Base-by-base conservation (phyloP, 495 filamentous ascomycete species). In the Collariella sp. region DNA sequence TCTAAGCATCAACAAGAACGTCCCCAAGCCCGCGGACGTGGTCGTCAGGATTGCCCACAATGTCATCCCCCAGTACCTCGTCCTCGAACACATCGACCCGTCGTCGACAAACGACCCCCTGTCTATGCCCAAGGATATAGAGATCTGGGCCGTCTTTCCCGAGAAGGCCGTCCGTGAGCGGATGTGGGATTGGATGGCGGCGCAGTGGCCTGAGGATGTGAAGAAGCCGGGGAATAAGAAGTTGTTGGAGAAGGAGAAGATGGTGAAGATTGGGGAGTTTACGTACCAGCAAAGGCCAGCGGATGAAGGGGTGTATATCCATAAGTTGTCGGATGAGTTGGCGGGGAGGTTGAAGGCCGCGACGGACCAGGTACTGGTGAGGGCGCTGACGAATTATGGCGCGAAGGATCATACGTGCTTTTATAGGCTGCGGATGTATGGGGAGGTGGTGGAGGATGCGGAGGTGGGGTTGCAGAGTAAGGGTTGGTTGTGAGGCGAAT, bases 11-110 rank as follows among this genome's bases (percentile, higher is more conserved):
- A n/a, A n/a, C n/a, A 57, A 12, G 43, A 60, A 15, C 63, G 66
- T 46, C 43, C 64, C 39, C 38, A 15, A 10, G 29, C 61, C 55
- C 44, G 67, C 74, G 23, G 64, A 72, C 55, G 55, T 88, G 12
- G 66, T 65, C 18, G 72, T 87, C 46, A 48, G 70, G 31, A 67
- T 79, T 20, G 63, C 69, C 29, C 62, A 67, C 31, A 29, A 56
- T 5, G 72, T 87, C 49, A 74, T 76, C 56, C 79, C 83, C 3
- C 72, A 74, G 26, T 61, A 78, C 46, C 52, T 87, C 20, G 77
- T 81, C 3, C 64, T 87, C 44, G 85, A 88, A 60, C 82, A 87
- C 62, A 76, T 86, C 39, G 63, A 78, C 5, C 69, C 73, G 11
- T 59, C 60, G 15, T 78, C 72, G 5, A 77, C 80, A 0, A 64